These are phyloP conservation scores for Pichia norvegensis DNA, from an alignment of 1,139 yeast genomes.

Conservation along the genomic window DNA sequence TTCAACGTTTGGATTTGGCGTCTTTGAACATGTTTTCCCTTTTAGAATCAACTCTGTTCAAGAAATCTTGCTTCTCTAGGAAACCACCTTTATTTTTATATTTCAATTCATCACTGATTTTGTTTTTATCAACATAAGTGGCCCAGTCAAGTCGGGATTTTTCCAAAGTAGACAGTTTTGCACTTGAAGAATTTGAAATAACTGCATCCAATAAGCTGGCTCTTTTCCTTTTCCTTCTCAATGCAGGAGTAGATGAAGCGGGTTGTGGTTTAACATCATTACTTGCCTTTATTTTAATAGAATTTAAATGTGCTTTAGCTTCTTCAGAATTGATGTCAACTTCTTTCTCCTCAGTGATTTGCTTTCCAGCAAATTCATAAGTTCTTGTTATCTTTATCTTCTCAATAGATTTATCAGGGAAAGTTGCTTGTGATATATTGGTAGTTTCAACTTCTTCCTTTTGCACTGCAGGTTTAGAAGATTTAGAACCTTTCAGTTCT, in stretches of 20 bases:
- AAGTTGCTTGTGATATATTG: background rate
- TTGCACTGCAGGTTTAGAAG: background rate
- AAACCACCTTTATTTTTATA: conserved; percentile 74
- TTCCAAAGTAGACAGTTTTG: conserved; percentile 82
- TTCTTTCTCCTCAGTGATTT: conserved; percentile 64
- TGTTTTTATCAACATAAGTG: conserved; percentile 79
- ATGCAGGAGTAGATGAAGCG: conserved; percentile 11
- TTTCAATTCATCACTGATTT: conserved; percentile 73
- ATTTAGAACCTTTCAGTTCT: conserved; percentile 31
- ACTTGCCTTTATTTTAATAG: conserved; percentile 23
- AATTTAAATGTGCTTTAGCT: conserved; percentile 71
- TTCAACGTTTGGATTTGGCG: conserved; percentile 9
- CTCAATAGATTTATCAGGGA: background rate
- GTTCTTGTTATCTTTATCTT: conserved; percentile 61
- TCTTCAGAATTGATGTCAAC: conserved; percentile 78
- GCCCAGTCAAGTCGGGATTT: conserved; percentile 95
- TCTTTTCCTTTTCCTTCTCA: conserved; percentile 47
- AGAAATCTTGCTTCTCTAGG: conserved; percentile 84
- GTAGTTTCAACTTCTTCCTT: background rate
- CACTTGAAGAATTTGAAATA: conserved; percentile 48
- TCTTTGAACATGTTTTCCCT: conserved; percentile 12
- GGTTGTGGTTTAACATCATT: conserved; percentile 5
- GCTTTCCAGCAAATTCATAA: conserved; percentile 86
- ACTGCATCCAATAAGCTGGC: conserved; percentile 72
- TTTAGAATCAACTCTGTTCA: conserved; percentile 55